phyloP scores from a whole-genome alignment of 2,329 filamentous ascomycete species.

The Neonectria coccinea region DNA sequence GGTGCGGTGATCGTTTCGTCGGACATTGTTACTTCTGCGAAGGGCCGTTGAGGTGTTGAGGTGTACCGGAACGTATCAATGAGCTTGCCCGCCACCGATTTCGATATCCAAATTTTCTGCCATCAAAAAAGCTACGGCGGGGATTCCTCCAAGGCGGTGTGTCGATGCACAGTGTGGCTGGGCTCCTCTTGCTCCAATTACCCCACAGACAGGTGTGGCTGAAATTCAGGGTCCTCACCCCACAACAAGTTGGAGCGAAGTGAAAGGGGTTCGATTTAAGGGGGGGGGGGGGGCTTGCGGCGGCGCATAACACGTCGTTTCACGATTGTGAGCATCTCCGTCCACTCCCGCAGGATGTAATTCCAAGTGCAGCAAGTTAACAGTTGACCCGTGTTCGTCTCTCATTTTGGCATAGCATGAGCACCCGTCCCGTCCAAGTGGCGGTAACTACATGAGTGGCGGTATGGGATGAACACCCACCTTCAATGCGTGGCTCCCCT shows the following conservation, averaged over 20 bases:
- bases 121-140: conserved; percentile 42
- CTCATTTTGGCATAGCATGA: conserved; percentile 10
- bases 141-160: conserved; percentile 39
- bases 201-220: conserved; percentile 35
- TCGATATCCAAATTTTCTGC: conserved; percentile 45
- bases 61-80: conserved; percentile 21
- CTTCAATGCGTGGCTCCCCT: neutral
- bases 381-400: neutral
- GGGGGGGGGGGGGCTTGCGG: conserved; percentile 29
- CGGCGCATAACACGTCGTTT: conserved; percentile 33
- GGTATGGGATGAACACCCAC: conserved; percentile 19
- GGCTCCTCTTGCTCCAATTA: neutral
- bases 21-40: conserved; percentile 56
- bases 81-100: conserved; percentile 17
- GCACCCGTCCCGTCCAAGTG: neutral
- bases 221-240: conserved; percentile 41
- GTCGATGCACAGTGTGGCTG: conserved; percentile 31
- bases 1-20: conserved; percentile 48
- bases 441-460: conserved; percentile 3
- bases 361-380: neutral
- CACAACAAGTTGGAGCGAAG: conserved; percentile 30
- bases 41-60: conserved; percentile 12
- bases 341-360: neutral
- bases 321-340: conserved; percentile 13
- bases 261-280: conserved; percentile 35